Conservation (phyloP, 306 rosid genomes). For the Rubus parviflorus region DNA sequence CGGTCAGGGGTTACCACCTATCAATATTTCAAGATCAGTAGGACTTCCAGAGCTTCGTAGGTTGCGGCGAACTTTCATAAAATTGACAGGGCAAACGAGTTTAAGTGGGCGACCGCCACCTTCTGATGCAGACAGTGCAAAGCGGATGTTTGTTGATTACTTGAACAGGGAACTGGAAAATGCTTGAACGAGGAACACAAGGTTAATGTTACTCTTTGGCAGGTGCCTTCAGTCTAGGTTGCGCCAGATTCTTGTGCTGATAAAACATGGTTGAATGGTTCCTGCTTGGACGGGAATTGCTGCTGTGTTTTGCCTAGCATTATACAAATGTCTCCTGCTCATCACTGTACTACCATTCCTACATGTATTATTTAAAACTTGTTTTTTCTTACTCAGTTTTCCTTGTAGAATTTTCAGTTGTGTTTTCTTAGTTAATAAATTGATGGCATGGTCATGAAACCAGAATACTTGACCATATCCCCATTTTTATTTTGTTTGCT, state of each 20-base stretch:
- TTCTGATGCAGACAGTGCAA: constrained; percentile 80
- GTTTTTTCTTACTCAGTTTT: background rate
- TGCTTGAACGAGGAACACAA: constrained; percentile 38
- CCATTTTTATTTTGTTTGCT: background rate
- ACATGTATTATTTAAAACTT: background rate
- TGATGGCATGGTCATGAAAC: background rate
- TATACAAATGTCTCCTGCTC: background rate
- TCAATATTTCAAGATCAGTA: constrained; percentile 61
- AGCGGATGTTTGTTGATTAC: constrained; percentile 95
- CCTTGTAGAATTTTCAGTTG: background rate
- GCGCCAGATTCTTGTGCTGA: background rate
- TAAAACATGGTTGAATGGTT: background rate
- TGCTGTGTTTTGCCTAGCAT: background rate
- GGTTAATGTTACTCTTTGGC: background rate
- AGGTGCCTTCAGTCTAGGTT: background rate
- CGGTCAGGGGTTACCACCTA: constrained; percentile 63
- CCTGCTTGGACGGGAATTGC: background rate
- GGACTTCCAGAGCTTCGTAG: constrained; percentile 90
- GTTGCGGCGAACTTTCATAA: constrained; percentile 75
- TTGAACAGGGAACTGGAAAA: constrained; percentile 87
- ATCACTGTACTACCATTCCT: background rate
- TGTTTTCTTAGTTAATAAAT: background rate
- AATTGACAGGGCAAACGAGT: constrained; percentile 90
- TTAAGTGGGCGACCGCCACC: constrained; percentile 90
- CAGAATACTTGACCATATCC: too few species aligned